Conservation (phyloP, 495 filamentous ascomycete species). For the Aspergillus hancockii region DNA sequence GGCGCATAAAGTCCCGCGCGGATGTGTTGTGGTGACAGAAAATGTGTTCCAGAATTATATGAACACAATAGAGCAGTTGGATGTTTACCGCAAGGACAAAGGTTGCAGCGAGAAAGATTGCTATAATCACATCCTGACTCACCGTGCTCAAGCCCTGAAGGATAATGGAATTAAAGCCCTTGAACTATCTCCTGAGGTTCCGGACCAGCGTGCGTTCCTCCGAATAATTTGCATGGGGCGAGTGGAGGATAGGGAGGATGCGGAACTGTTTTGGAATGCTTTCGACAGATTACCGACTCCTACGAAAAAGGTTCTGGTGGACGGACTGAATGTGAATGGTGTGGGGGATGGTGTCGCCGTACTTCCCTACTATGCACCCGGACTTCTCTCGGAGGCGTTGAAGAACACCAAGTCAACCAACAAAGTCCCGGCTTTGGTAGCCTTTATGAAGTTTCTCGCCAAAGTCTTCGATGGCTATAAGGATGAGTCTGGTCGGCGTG, state of each 20-base stretch:
- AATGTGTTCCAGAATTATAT: slow-evolving; percentile 30
- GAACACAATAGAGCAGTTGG: slow-evolving; percentile 22
- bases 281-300: slow-evolving; percentile 8
- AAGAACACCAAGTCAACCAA: background rate
- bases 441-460: slow-evolving; percentile 26
- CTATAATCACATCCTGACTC: slow-evolving; percentile 28
- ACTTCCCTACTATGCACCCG: slow-evolving; percentile 28
- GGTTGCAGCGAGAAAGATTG: slow-evolving; percentile 18
- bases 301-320: slow-evolving; percentile 6
- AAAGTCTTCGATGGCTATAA: slow-evolving; percentile 17
- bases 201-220: slow-evolving; percentile 22
- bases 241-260: slow-evolving; percentile 15
- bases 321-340: slow-evolving; percentile 29
- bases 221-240: slow-evolving; percentile 29
- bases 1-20: slow-evolving; percentile 33
- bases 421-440: slow-evolving; percentile 3
- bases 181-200: background rate
- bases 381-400: slow-evolving; percentile 17
- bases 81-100: slow-evolving; percentile 18
- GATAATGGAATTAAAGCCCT: slow-evolving; percentile 1
- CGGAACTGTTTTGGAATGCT: slow-evolving; percentile 16
- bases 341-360: slow-evolving; percentile 25
- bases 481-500: slow-evolving; percentile 7
- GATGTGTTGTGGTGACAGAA: slow-evolving; percentile 34
- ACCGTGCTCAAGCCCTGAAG: slow-evolving; percentile 9